Percentiles rank a stretch among this genome's conserved stretches.
Evolutionary conservation across 139 green algal species (phyloP).

Genomic region (Chlamydomonas applanata): DNA sequence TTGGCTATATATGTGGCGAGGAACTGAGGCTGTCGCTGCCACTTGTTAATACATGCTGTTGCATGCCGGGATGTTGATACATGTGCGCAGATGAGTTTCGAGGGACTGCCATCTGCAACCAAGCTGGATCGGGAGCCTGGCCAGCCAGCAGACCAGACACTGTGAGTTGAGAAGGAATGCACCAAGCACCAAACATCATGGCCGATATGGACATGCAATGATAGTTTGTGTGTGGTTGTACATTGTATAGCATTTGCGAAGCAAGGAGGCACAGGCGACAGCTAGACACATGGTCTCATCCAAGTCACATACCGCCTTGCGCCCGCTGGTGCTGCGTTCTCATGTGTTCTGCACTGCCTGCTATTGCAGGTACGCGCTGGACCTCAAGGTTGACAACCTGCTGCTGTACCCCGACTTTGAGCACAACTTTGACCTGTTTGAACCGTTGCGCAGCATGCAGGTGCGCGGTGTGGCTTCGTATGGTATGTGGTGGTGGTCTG

Average conservation of each 20-base stretch:
- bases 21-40: too few relatives aligned
- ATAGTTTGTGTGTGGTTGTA: background rate
- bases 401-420: constrained; percentile 46
- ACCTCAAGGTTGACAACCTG: constrained; percentile 36
- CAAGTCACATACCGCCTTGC: background rate
- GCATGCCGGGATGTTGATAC: background rate
- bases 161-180: too few relatives aligned
- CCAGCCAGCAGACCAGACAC: background rate
- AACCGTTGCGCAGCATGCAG: constrained; percentile 37
- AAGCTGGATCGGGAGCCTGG: background rate
- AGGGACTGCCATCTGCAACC: constrained; percentile 11
- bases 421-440: constrained; percentile 38
- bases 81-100: constrained; percentile 15
- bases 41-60: too few relatives aligned
- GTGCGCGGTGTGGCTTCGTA: background rate
- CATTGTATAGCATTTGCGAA: background rate
- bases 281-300: background rate
- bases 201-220: background rate
- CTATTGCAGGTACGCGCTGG: background rate
- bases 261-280: background rate
- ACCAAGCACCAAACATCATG: too few relatives aligned
- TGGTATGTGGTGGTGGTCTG: background rate
- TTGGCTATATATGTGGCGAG: too few relatives aligned
- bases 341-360: background rate
- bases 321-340: too few relatives aligned